A percentile compares a stretch with the other conserved stretches of the same genome.
Evolutionary conservation across 208 protist species (phyloP).

Genomic region (Leishmania tropica): DNA sequence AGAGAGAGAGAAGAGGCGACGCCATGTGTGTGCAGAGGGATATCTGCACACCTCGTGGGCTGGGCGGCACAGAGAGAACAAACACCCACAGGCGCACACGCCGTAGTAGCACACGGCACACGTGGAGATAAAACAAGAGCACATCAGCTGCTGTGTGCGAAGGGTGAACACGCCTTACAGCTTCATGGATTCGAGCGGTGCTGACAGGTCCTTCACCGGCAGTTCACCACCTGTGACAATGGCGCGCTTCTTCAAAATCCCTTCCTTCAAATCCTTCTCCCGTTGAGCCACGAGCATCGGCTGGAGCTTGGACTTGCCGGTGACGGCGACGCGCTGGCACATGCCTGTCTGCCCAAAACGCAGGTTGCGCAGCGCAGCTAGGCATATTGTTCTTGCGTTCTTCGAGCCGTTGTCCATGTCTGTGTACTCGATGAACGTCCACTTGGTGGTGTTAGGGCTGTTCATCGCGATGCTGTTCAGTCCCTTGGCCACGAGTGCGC

Average conservation of each 20-base stretch:
- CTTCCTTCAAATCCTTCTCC: constrained; percentile 34
- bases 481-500: constrained; percentile 58
- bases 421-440: constrained; percentile 84
- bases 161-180: constrained; percentile 11
- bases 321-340: constrained; percentile 71
- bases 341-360: constrained; percentile 69
- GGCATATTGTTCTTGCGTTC: constrained; percentile 33
- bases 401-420: constrained; percentile 35
- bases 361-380: constrained; percentile 68
- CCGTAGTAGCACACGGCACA: neutral
- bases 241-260: constrained; percentile 34
- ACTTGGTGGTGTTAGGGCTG: constrained; percentile 74
- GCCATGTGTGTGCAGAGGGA: neutral
- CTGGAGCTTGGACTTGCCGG: constrained; percentile 45
- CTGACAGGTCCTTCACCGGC: constrained; percentile 60
- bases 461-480: constrained; percentile 57
- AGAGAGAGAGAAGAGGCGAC: neutral
- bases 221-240: constrained; percentile 41
- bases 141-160: neutral
- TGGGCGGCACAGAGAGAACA: neutral
- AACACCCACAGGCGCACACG: neutral
- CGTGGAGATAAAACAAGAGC: neutral
- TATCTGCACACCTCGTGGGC: neutral
- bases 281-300: constrained; percentile 37
- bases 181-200: constrained; percentile 57